phyloP scores from a whole-genome alignment of 495 filamentous ascomycete species.

The Penicillium desertorum region DNA sequence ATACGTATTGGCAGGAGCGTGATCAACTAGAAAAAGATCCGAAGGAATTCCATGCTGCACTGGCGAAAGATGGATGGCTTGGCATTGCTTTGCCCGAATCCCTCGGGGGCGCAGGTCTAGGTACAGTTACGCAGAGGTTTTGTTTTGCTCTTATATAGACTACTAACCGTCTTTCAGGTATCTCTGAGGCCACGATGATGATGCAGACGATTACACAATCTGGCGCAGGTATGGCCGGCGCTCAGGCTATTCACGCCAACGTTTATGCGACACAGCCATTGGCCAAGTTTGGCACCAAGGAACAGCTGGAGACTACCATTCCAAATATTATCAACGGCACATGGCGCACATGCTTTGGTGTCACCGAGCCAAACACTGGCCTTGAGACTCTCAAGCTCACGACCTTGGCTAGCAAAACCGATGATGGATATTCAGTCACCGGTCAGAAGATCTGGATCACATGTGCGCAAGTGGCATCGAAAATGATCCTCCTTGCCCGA shows the following conservation, averaged over 20 bases:
- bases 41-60: constrained; percentile 67
- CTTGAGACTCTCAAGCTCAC: constrained; percentile 69
- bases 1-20: constrained; percentile 67
- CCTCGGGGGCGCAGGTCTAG: constrained; percentile 70
- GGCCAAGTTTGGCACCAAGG: constrained; percentile 63
- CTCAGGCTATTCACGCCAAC: constrained; percentile 73
- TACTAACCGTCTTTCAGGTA: constrained; percentile 33
- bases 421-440: constrained; percentile 57
- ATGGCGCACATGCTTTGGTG: constrained; percentile 71
- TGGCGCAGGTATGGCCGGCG: constrained; percentile 75
- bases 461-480: constrained; percentile 70
- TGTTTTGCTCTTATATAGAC: constrained; percentile 36
- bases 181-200: constrained; percentile 83
- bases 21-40: constrained; percentile 70
- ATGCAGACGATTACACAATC: constrained; percentile 78
- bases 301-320: constrained; percentile 60
- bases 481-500: constrained; percentile 76
- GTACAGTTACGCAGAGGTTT: constrained; percentile 58
- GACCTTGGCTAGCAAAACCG: constrained; percentile 54
- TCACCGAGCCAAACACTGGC: constrained; percentile 65
- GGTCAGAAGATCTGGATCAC: constrained; percentile 87
- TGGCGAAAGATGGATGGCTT: constrained; percentile 81
- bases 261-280: constrained; percentile 79
- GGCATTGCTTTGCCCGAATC: constrained; percentile 74
- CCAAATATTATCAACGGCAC: constrained; percentile 67